Evolutionary conservation across 768 basidiomycete genomes (phyloP).

Genomic region (Tricholoma sp.): DNA sequence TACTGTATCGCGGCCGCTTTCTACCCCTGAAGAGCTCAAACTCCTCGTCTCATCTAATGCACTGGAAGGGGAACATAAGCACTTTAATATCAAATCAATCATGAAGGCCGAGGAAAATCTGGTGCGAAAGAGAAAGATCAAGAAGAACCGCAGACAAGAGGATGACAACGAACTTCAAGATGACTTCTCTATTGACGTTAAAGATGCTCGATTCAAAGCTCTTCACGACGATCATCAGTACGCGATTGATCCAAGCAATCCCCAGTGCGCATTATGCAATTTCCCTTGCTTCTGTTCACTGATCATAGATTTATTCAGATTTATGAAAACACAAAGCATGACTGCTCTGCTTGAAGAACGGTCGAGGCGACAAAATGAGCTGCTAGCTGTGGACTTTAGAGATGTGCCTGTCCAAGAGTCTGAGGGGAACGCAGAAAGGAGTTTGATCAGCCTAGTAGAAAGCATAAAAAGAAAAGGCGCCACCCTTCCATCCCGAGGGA

Average conservation of each 20-base stretch:
- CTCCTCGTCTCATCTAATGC: conserved; percentile 56
- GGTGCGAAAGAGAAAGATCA: conserved; percentile 40
- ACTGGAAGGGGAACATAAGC: conserved; percentile 51
- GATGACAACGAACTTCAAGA: conserved; percentile 69
- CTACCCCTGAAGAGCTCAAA: conserved; percentile 61
- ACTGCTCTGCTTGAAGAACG: conserved; percentile 77
- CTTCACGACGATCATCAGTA: conserved; percentile 88
- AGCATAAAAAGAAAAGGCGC: conserved; percentile 80
- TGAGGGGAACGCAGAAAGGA: conserved; percentile 19
- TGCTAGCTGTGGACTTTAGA: conserved; percentile 15
- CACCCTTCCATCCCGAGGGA: conserved; percentile 18
- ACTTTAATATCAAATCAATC: conserved; percentile 89
- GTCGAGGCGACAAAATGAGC: conserved; percentile 51
- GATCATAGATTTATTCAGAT: conserved; percentile 41
- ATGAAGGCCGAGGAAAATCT: conserved; percentile 76
- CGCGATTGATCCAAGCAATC: conserved; percentile 94
- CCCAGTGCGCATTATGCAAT: conserved; percentile 60
- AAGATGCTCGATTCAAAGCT: conserved; percentile 83
- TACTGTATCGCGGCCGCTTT: conserved; percentile 27
- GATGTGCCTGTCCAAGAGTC: conserved; percentile 7
- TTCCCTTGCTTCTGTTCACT: conserved; percentile 2
- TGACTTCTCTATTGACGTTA: conserved; percentile 77
- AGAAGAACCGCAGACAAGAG: conserved; percentile 34
- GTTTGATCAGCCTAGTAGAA: conserved; percentile 68
- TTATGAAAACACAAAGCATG: conserved; percentile 93